These are phyloP conservation scores for Saccharomyces hybrid DNA, from an alignment of 1,139 yeast species.

Conservation along the genomic window DNA sequence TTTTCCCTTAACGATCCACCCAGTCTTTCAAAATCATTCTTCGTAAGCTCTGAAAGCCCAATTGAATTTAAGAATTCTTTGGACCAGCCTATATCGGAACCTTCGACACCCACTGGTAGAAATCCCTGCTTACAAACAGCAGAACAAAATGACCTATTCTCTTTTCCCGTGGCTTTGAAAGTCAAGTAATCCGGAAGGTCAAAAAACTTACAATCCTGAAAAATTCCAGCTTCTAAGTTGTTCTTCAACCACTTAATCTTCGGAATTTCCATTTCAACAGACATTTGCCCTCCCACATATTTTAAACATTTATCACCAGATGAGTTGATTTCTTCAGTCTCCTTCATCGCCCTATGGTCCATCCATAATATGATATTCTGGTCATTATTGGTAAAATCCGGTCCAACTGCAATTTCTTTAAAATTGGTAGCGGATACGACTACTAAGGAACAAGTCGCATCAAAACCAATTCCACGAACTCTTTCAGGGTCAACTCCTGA, in stretches of 20 bases:
- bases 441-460: constrained; percentile 93
- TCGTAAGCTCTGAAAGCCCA: constrained; percentile 69
- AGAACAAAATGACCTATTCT: constrained; percentile 81
- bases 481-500: constrained; percentile 59
- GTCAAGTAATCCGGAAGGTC: constrained; percentile 89
- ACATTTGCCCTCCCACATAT: constrained; percentile 96
- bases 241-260: constrained; percentile 94
- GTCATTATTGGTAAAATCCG: constrained; percentile 62
- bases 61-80: constrained; percentile 59
- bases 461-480: constrained; percentile 87
- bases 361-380: constrained; percentile 93
- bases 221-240: constrained; percentile 57
- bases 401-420: constrained; percentile 83
- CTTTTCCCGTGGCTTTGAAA: constrained; percentile 80
- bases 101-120: constrained; percentile 86
- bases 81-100: constrained; percentile 84
- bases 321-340: constrained; percentile 72
- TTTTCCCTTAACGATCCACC: constrained; percentile 53
- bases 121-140: constrained; percentile 94
- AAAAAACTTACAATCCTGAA: constrained; percentile 70
- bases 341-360: constrained; percentile 95
- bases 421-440: constrained; percentile 62
- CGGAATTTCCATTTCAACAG: constrained; percentile 96
- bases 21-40: constrained; percentile 64
- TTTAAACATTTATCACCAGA: constrained; percentile 72